Conservation (phyloP, 495 filamentous ascomycete genomes). For the Neurospora intermedia region DNA sequence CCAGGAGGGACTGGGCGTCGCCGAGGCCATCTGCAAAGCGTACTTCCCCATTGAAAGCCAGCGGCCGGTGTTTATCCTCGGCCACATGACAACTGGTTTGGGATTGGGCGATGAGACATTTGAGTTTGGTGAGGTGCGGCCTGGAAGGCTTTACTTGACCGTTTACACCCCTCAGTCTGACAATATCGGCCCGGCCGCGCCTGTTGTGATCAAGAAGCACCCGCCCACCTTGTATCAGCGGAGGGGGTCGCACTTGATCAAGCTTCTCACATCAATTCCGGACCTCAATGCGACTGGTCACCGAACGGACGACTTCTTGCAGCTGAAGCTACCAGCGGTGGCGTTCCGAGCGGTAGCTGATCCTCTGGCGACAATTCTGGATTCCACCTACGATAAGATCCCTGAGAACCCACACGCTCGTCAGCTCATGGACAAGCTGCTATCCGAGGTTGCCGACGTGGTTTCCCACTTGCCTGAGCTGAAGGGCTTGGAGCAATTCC, state of each 20-base stretch:
- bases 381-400: conserved; percentile 61
- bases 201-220: conserved; percentile 8
- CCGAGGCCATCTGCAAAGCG: conserved; percentile 58
- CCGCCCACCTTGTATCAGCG: conserved; percentile 13
- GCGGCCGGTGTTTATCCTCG: conserved; percentile 67
- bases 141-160: conserved; percentile 18
- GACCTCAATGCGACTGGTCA: conserved; percentile 19
- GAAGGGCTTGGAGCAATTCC: conserved; percentile 45
- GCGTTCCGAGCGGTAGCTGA: conserved; percentile 66
- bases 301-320: conserved; percentile 17
- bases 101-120: conserved; percentile 35
- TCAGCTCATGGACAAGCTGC: conserved; percentile 54
- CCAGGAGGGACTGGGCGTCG: conserved; percentile 71
- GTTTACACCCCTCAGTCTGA: conserved; percentile 3
- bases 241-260: conserved; percentile 19
- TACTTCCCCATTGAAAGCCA: conserved; percentile 53
- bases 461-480: conserved; percentile 46
- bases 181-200: neutral
- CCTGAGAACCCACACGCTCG: conserved; percentile 50
- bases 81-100: conserved; percentile 58
- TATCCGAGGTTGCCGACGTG: conserved; percentile 37
- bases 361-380: conserved; percentile 62
- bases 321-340: conserved; percentile 57
- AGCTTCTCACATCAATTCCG: conserved; percentile 18
- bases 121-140: conserved; percentile 49